phyloP scores from a whole-genome alignment of 306 rosid genomes.

The Alnus glutinosa region DNA sequence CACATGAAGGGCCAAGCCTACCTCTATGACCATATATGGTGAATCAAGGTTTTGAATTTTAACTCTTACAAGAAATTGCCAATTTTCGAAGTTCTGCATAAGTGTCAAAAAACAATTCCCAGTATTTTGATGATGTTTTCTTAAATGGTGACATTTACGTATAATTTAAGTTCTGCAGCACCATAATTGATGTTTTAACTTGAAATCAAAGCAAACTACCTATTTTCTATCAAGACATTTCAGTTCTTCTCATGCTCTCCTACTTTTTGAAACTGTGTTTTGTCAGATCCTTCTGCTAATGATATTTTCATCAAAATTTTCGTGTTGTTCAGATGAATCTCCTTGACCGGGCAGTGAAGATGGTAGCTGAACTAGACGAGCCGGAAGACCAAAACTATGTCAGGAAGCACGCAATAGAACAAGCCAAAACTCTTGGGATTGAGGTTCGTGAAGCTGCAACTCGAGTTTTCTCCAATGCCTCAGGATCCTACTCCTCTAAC shows the following conservation, averaged over 20 bases:
- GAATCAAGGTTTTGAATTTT: neutral
- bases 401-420: conserved; percentile 89
- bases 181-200: neutral
- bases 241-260: neutral
- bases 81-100: neutral
- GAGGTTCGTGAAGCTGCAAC: conserved; percentile 99
- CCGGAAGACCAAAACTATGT: conserved; percentile 77
- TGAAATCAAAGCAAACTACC: conserved; percentile 4
- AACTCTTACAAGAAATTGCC: neutral
- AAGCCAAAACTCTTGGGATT: conserved; percentile 78
- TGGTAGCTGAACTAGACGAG: conserved; percentile 97
- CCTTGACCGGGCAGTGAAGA: conserved; percentile 93
- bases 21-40: neutral
- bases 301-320: neutral
- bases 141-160: neutral
- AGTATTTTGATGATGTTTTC: neutral
- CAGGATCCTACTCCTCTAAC: conserved; percentile 97
- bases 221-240: neutral
- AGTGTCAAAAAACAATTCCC: neutral
- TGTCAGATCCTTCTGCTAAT: conserved; percentile 27
- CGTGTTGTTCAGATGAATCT: conserved; percentile 73
- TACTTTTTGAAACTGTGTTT: neutral
- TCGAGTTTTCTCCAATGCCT: conserved; percentile 89
- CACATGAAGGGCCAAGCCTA: neutral
- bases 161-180: neutral